Conservation (phyloP, 257 asterid species). For the Solanum raphanifolium region DNA sequence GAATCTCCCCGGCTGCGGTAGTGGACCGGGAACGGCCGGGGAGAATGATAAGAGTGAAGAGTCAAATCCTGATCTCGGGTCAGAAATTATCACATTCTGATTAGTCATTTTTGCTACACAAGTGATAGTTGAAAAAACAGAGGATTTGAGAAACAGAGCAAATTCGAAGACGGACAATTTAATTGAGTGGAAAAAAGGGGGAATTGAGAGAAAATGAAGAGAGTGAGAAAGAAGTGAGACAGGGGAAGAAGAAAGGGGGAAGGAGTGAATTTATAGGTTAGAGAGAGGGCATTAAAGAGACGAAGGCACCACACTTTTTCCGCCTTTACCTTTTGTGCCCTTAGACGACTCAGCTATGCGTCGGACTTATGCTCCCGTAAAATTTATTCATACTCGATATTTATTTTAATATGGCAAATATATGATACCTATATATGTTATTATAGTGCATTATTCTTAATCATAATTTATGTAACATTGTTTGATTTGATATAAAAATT, state of each 20-base stretch:
- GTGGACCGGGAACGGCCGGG: constrained; percentile 8
- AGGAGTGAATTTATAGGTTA: constrained; percentile 48
- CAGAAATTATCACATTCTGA: constrained; percentile 38
- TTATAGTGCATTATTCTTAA: background rate
- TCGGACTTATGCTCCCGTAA: background rate
- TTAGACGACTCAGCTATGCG: constrained; percentile 6
- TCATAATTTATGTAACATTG: background rate
- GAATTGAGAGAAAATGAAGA: background rate
- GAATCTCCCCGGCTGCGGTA: constrained; percentile 13
- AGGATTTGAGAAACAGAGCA: background rate
- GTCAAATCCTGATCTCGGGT: constrained; percentile 21
- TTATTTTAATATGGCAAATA: background rate
- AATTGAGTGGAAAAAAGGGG: background rate
- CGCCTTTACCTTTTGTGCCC: constrained; percentile 15
- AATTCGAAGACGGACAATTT: background rate
- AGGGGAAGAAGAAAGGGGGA: constrained; percentile 7
- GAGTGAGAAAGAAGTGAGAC: constrained; percentile 3
- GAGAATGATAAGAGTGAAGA: constrained; percentile 11
- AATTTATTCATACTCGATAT: background rate
- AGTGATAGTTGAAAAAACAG: constrained; percentile 1
- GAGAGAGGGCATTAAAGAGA: constrained; percentile 17
- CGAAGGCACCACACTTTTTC: constrained; percentile 30
- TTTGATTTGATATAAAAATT: background rate
- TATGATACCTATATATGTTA: too few relatives aligned
- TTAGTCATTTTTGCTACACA: constrained; percentile 25